Percentiles rank a stretch among this genome's conserved stretches.
phyloP scores from a whole-genome alignment of 1,284 basidiomycete species.

The Austroboletus novae-zelandiae region DNA sequence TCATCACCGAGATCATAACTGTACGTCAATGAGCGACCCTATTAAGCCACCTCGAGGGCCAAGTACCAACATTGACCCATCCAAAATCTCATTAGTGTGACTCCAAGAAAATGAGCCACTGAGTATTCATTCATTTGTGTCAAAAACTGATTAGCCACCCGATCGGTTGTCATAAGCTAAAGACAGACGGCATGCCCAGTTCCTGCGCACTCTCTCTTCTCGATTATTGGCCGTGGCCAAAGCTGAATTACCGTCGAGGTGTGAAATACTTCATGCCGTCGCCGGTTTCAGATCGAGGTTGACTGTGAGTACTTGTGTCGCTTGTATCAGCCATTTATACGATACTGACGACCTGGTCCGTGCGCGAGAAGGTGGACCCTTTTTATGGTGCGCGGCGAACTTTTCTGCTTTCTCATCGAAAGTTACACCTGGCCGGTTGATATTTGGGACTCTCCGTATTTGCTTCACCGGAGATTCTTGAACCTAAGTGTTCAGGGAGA shows the following conservation, averaged over 20 bases:
- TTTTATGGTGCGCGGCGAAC: constrained; percentile 23
- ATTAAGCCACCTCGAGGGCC: background rate
- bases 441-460: constrained; percentile 60
- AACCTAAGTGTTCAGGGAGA: constrained; percentile 51
- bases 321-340: constrained; percentile 20
- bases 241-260: constrained; percentile 23
- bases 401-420: constrained; percentile 41
- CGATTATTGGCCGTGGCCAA: constrained; percentile 18
- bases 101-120: background rate
- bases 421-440: constrained; percentile 67
- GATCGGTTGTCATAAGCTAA: constrained; percentile 40
- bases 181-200: constrained; percentile 72
- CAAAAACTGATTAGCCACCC: constrained; percentile 70
- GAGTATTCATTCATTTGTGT: constrained; percentile 37
- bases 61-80: background rate
- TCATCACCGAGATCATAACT: background rate
- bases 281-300: constrained; percentile 47
- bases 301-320: constrained; percentile 50
- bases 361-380: constrained; percentile 40
- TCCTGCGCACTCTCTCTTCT: constrained; percentile 47
- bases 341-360: constrained; percentile 44
- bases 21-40: background rate
- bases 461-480: constrained; percentile 45
- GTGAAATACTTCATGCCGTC: constrained; percentile 14
- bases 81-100: background rate